Conservation (phyloP, 257 asterid genomes). For the Penstemon davidsonii region DNA sequence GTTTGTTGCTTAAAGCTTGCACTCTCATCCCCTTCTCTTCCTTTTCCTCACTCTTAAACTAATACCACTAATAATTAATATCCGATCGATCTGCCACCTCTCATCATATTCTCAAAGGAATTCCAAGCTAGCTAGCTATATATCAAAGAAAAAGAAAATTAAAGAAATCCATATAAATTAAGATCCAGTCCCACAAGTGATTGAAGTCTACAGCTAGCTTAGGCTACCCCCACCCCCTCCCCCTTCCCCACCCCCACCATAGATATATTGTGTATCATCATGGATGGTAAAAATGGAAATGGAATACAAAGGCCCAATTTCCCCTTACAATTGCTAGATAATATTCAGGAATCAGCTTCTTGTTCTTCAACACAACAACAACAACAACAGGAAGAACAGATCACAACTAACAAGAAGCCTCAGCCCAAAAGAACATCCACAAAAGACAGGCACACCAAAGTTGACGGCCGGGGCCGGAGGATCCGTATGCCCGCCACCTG, state of each 20-base stretch:
- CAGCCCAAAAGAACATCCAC: slow-evolving; percentile 48
- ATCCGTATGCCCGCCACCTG: slow-evolving; percentile 82
- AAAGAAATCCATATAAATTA: neutral
- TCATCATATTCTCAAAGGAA: neutral
- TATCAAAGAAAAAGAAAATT: neutral
- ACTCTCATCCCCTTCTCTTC: slow-evolving; percentile 32
- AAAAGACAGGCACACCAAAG: slow-evolving; percentile 72
- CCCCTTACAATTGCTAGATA: slow-evolving; percentile 57
- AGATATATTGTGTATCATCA: slow-evolving; percentile 18
- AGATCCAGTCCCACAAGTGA: slow-evolving; percentile 36
- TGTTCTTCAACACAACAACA: neutral
- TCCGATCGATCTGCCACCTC: too few species aligned
- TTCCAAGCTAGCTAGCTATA: neutral
- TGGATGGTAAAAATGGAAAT: slow-evolving; percentile 43
- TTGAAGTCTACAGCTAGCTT: slow-evolving; percentile 30
- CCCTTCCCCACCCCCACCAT: slow-evolving; percentile 10
- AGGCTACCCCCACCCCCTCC: neutral
- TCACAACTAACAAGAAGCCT: slow-evolving; percentile 37
- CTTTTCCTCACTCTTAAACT: slow-evolving; percentile 10
- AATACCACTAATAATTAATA: neutral
- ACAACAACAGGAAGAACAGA: neutral
- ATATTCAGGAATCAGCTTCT: slow-evolving; percentile 16
- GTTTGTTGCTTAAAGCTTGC: slow-evolving; percentile 89
- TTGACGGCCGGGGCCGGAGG: slow-evolving; percentile 31
- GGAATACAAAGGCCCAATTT: slow-evolving; percentile 42